phyloP scores from a whole-genome alignment of 208 protist genomes.

The Acanthamoeba triangularis region DNA sequence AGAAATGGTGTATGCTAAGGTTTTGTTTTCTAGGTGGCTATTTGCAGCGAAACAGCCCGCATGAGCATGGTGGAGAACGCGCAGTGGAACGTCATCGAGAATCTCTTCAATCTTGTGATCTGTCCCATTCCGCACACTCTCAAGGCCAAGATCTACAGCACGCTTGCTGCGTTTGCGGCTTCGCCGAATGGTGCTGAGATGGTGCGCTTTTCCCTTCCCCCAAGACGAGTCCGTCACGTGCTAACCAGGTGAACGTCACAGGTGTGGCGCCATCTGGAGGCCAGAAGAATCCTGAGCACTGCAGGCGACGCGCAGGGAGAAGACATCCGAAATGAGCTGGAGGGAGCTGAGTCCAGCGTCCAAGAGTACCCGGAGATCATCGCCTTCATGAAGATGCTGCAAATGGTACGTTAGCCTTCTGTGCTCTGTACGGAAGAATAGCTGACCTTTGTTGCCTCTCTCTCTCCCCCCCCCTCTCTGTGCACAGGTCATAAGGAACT shows the following conservation, averaged over 20 bases:
- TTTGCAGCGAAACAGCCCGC: neutral
- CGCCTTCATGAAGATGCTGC: conserved; percentile 56
- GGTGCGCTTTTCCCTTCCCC: neutral
- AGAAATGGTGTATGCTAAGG: neutral
- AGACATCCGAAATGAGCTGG: conserved; percentile 52
- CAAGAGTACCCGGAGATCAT: conserved; percentile 66
- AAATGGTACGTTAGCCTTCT: neutral
- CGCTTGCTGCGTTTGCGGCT: conserved; percentile 34
- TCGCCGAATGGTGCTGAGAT: neutral
- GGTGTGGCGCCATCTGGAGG: conserved; percentile 17
- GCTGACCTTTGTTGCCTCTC: no score
- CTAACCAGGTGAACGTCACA: neutral
- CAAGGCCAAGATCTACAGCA: conserved; percentile 65
- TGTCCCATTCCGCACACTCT: conserved; percentile 52
- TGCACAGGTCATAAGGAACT: neutral
- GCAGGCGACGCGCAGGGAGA: neutral
- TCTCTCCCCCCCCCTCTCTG: neutral
- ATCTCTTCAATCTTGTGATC: neutral
- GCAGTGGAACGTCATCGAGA: conserved; percentile 23
- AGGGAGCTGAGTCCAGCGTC: conserved; percentile 47
- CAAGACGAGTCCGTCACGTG: neutral
- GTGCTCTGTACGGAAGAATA: no score
- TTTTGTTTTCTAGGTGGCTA: neutral
- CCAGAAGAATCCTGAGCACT: neutral
- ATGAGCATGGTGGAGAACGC: conserved; percentile 22